Evolutionary conservation across 1,284 basidiomycete species (phyloP), one percentile per base, ranked within the genome.

Genomic region (Tremellales sp.): DNA sequence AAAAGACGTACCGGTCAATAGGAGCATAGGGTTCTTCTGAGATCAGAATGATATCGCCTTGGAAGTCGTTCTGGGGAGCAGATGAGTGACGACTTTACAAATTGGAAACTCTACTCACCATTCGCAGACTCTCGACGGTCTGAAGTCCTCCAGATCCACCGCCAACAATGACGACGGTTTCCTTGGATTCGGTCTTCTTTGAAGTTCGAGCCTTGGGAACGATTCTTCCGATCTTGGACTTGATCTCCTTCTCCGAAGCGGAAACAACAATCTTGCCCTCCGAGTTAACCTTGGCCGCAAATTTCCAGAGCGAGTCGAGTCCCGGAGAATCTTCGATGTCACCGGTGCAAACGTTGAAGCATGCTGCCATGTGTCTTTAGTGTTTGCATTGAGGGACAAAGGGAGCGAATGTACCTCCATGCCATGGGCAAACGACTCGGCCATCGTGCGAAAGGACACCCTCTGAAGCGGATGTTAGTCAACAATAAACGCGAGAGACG

Each of bases 311-410:
- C n/a, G 85, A 82, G 63, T 83, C 78, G 18, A 91, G 84, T 9
- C 88, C 92, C 7, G 92, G 92, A 0, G 90, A 86, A 68, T 97
- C 91, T 77, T 95, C 90, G 47, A 73, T 72, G 44, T 78, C 77
- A 35, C 75, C 74, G 3, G 81, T 86, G 73, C 81, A 83, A 37
- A 88, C 80, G 58, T 86, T 86, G 79, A 93, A 94, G 74, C 89
- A 93, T 29, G 91, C 90, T 68, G 38, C 6, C 27, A 5, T 24
- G 35, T 27, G 19, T 12, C 14, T 16, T 24, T 19, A 36, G 34
- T 8, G 39, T 39, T 16, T 21, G n/a, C 26, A 16, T 31, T 24
- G 33, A 33, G 18, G 24, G 12, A 25, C 10, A 16, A 40, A 25
- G 3, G 19, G 5, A 31, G 10, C 22, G 12, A 32, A 4, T 5